Evolutionary conservation across 2,329 filamentous ascomycete species (phyloP), one percentile per base, ranked within the genome.

Genomic region (Stemphylium lycopersici): DNA sequence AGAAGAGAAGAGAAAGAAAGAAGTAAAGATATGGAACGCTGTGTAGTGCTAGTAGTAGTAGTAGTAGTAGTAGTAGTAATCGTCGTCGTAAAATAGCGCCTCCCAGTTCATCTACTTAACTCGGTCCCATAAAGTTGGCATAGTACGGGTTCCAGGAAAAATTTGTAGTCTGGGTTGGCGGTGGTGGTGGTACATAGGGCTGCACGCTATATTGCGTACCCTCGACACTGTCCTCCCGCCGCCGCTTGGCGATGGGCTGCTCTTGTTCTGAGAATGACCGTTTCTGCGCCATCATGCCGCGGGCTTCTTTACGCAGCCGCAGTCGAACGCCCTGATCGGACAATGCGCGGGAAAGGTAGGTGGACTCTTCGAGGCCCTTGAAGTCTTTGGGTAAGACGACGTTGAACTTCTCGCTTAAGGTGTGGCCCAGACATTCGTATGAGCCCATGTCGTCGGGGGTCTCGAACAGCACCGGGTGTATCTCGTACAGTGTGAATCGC

Each of bases 251-350:
- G 11, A 44, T 33, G 15, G 41, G 41, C 2, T 44, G 41, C 13
- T 44, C 29, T 6, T 33, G 31, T 8, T 43, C 16, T 15, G 16
- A 15, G 29, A 44, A 22, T 2, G 29, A 34, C 10, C 70, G 60
- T 55, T 71, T 73, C 45, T 55, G 63, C 20, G 63, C 63, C 57
- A 68, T 67, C 54, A 68, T 64, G 11, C 66, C 63, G 33, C 90
- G 83, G 39, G 90, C 89, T 73, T 96, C 91, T 72, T 96, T 96
- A 49, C 91, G 86, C 41, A 96, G 82, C 47, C 91, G 84, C 29
- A 96, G 79, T 46, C 91, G 87, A 12, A 96, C 90, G 7, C 92
- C 92, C 71, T 96, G 91, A 66, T 96, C 91, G 60, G 89, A 90
- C 73, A 96, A 93, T 0, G 89, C 87, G 46, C 90, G 84, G 0